Evolutionary conservation across 768 basidiomycete species (phyloP).

Genomic region (Trametes sanguinea): DNA sequence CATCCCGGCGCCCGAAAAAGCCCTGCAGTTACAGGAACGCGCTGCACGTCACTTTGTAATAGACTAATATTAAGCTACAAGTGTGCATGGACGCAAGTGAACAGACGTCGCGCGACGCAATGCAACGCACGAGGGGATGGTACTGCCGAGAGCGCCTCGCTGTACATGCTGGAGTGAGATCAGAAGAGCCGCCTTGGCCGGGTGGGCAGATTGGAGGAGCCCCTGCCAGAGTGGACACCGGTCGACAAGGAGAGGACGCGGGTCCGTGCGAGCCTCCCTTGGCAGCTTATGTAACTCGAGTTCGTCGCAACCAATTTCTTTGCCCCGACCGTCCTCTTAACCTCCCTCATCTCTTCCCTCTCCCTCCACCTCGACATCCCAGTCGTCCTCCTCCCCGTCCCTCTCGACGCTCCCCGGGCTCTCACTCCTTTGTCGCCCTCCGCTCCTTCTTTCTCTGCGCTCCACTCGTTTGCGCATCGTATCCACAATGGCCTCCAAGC

Average conservation of each 20-base stretch:
- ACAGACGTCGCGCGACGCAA: too few species aligned
- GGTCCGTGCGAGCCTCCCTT: slow-evolving; percentile 26
- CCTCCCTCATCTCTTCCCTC: slow-evolving; percentile 5
- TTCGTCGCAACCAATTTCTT: slow-evolving; percentile 20
- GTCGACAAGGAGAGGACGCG: neutral
- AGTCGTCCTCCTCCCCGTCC: slow-evolving; percentile 14
- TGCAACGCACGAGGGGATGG: too few species aligned
- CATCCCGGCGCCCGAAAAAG: too few species aligned
- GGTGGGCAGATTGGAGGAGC: neutral
- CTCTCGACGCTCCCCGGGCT: slow-evolving; percentile 24
- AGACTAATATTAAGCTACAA: too few species aligned
- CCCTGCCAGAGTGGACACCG: neutral
- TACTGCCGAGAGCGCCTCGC: too few species aligned
- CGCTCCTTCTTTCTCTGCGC: slow-evolving; percentile 25
- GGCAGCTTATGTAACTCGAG: slow-evolving; percentile 29
- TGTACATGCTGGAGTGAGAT: too few species aligned
- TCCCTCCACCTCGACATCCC: slow-evolving; percentile 3
- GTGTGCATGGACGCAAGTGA: too few species aligned
- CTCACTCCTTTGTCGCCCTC: slow-evolving; percentile 33
- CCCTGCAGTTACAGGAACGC: too few species aligned
- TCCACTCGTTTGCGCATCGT: slow-evolving; percentile 7
- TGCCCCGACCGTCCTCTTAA: slow-evolving; percentile 12
- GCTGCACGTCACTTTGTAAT: too few species aligned
- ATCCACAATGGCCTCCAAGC: slow-evolving; percentile 38
- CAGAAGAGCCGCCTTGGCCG: too few species aligned